Evolutionary conservation across 2,329 filamentous ascomycete genomes (phyloP), one percentile per base, ranked within the genome.

Genomic region (Fusarium dlaminii): DNA sequence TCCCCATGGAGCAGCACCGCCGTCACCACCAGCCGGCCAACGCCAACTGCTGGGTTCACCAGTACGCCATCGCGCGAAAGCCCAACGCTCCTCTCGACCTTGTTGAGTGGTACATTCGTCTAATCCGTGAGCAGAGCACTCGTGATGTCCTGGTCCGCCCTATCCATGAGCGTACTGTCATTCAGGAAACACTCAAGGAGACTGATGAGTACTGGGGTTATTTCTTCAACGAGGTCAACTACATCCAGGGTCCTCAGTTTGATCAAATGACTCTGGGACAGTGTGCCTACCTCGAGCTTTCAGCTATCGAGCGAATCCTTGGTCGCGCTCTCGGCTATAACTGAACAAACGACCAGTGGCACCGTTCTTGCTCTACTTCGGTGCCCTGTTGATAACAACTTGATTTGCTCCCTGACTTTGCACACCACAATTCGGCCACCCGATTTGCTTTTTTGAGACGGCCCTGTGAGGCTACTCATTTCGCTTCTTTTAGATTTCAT

Each of bases 21-120:
- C 79, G 82, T 29, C 86, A 84, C 74, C 85, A 86, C 52, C 83
- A 87, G 77, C 89, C 90, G 3, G 83, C 81, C 9, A 84, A 83
- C 59, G 84, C 88, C 3, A 72, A 83, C 24, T 72, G 80, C 39
- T 91, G 89, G 89, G 78, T 82, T 30, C 85, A 90, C 70, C 83
- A 87, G 68, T 89, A 88, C 75, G 84, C 85, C 1, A 80, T 91
- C 36, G 82, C 82, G 7, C 84, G 86, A 9, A 90, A 88, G 80
- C 83, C 84, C 2, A 83, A 82, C 37, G 77, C 83, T 40, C 85
- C 87, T 1, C 74, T 83, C 20, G 90, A 91, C 74, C 79, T 91
- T 6, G 78, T 91, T 29, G 86, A 90, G 81, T 91, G 85, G 83
- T 91, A 90, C 80, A 86, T 90, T 61, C 81, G 83, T 22, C 66